Evolutionary conservation across 148 eudicot species (phyloP).

Genomic region (Tetragonia tetragonoides): DNA sequence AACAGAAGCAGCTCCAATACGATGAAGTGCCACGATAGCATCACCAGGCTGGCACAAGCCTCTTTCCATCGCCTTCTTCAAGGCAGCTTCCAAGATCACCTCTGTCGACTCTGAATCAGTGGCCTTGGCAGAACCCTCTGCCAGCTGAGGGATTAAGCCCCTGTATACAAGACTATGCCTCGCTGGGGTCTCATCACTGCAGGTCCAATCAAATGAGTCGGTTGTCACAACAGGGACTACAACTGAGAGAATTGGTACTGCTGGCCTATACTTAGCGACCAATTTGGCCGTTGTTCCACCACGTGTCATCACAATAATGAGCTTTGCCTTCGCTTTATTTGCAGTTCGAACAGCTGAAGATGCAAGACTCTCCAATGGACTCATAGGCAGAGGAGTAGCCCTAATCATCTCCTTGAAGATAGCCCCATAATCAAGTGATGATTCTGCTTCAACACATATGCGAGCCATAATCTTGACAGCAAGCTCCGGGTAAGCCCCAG

Average conservation of each 20-base stretch:
- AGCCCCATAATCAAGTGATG: slow-evolving; percentile 62
- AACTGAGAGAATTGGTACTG: slow-evolving; percentile 71
- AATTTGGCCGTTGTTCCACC: slow-evolving; percentile 87
- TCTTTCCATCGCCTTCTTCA: slow-evolving; percentile 56
- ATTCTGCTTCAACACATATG: slow-evolving; percentile 80
- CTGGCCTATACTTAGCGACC: slow-evolving; percentile 79
- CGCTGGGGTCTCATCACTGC: slow-evolving; percentile 73
- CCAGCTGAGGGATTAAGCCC: slow-evolving; percentile 71
- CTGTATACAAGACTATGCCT: slow-evolving; percentile 71
- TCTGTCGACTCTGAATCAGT: slow-evolving; percentile 90
- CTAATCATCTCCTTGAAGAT: slow-evolving; percentile 68
- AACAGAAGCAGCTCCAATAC: slow-evolving; percentile 82
- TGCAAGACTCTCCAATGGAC: slow-evolving; percentile 82
- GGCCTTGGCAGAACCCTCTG: slow-evolving; percentile 89
- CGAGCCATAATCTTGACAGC: slow-evolving; percentile 85
- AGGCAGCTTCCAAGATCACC: slow-evolving; percentile 70
- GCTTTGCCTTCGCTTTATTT: slow-evolving; percentile 77
- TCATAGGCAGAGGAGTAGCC: slow-evolving; percentile 81
- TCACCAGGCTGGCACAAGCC: slow-evolving; percentile 68
- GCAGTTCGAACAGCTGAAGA: slow-evolving; percentile 88
- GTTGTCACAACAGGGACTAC: slow-evolving; percentile 74
- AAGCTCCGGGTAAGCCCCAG: slow-evolving; percentile 83
- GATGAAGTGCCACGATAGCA: slow-evolving; percentile 75
- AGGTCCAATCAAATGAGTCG: slow-evolving; percentile 63
- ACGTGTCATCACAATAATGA: slow-evolving; percentile 80